These are phyloP conservation scores for Saccharomyces eubayanus DNA, from an alignment of 805 yeast species.

Conservation along the genomic window DNA sequence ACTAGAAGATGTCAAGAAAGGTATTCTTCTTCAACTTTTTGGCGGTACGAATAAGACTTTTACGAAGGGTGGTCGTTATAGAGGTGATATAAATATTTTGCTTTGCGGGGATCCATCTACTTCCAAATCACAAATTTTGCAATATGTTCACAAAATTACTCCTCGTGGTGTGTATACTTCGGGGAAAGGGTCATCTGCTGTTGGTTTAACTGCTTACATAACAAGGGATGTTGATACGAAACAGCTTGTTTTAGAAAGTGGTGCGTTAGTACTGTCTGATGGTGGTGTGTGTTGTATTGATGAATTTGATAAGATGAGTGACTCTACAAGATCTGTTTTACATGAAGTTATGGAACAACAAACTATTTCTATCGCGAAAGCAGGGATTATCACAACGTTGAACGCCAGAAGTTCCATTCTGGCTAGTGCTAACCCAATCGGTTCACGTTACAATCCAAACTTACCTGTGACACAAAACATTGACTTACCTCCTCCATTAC, in stretches of 20 bases:
- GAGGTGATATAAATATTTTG: slow-evolving; percentile 90
- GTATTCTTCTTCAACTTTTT: slow-evolving; percentile 81
- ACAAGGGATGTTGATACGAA: slow-evolving; percentile 90
- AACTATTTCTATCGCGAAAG: slow-evolving; percentile 95
- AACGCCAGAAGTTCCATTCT: slow-evolving; percentile 93
- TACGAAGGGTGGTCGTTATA: slow-evolving; percentile 81
- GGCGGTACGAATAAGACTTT: slow-evolving; percentile 92
- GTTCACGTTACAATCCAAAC: slow-evolving; percentile 90
- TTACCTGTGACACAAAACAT: slow-evolving; percentile 91
- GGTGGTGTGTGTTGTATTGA: slow-evolving; percentile 99
- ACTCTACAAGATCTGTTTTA: slow-evolving; percentile 83
- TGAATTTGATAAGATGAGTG: slow-evolving; percentile 97
- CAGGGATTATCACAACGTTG: slow-evolving; percentile 93
- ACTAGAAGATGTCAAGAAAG: slow-evolving; percentile 94
- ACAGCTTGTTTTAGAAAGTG: slow-evolving; percentile 88
- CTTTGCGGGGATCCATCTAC: slow-evolving; percentile 98
- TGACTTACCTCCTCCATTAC: slow-evolving; percentile 91
- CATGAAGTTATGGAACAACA: slow-evolving; percentile 99
- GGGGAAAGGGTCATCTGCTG: slow-evolving; percentile 98
- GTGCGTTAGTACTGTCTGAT: slow-evolving; percentile 92
- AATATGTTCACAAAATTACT: slow-evolving; percentile 93
- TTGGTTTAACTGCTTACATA: slow-evolving; percentile 94
- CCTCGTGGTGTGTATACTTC: slow-evolving; percentile 98
- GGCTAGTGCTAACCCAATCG: slow-evolving; percentile 96
- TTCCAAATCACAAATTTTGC: slow-evolving; percentile 86